Evolutionary conservation across 495 filamentous ascomycete genomes (phyloP).

Genomic region (Talaromyces trachyspermus): DNA sequence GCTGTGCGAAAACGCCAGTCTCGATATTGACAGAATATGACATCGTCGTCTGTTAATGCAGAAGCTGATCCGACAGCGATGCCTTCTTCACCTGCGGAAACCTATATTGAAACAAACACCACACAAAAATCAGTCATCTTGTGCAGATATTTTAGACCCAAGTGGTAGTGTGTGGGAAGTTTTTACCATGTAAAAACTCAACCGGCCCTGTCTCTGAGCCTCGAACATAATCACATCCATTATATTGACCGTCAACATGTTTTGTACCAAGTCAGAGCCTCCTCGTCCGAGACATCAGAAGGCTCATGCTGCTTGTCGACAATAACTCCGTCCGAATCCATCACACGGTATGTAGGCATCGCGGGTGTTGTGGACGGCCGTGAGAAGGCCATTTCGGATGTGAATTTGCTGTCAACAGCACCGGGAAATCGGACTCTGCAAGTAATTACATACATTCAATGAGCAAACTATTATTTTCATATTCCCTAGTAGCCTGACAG

Average conservation of each 20-base stretch:
- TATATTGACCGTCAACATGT: slow-evolving; percentile 73
- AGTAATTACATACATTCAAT: slow-evolving; percentile 7
- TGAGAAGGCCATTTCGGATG: slow-evolving; percentile 65
- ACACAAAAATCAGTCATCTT: background rate
- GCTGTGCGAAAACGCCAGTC: slow-evolving; percentile 88
- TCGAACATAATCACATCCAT: slow-evolving; percentile 96
- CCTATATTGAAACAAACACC: slow-evolving; percentile 24
- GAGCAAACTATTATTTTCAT: too few relatives aligned
- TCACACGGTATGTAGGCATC: slow-evolving; percentile 78
- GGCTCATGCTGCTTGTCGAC: slow-evolving; percentile 58
- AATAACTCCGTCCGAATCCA: slow-evolving; percentile 74
- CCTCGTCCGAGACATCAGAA: slow-evolving; percentile 59
- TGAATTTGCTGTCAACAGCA: slow-evolving; percentile 92
- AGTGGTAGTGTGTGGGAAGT: background rate
- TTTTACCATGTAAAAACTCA: slow-evolving; percentile 91
- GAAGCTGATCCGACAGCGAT: slow-evolving; percentile 82
- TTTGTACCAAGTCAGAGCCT: slow-evolving; percentile 59
- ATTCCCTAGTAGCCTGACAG: too few relatives aligned
- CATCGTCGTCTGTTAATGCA: slow-evolving; percentile 73
- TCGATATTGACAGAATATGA: slow-evolving; percentile 91
- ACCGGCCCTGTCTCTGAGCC: slow-evolving; percentile 68
- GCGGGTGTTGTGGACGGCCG: slow-evolving; percentile 56
- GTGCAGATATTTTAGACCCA: too few relatives aligned
- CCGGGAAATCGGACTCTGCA: slow-evolving; percentile 81
- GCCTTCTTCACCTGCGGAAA: slow-evolving; percentile 92